Percentiles rank a stretch among this genome's conserved stretches.
Evolutionary conservation across 768 basidiomycete genomes (phyloP).

Genomic region (Podaxis carcinomalis): DNA sequence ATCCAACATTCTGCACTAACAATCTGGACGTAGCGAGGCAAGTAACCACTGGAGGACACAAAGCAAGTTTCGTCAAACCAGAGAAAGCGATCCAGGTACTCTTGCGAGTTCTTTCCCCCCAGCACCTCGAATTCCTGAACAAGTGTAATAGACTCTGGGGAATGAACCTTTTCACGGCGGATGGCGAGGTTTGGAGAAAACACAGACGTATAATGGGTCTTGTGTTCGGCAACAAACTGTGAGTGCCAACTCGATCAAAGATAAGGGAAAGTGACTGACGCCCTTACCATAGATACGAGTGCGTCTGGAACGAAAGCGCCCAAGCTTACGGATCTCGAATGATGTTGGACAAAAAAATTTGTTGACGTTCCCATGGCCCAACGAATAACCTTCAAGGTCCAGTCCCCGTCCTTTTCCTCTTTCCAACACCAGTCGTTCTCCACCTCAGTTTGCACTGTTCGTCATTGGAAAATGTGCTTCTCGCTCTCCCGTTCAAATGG

Average conservation of each 20-base stretch:
- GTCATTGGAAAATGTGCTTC: constrained; percentile 44
- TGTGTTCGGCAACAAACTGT: constrained; percentile 40
- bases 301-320: constrained; percentile 37
- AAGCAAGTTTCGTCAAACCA: constrained; percentile 38
- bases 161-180: constrained; percentile 41
- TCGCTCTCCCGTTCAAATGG: constrained; percentile 40
- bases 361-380: constrained; percentile 28
- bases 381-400: constrained; percentile 31
- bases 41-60: constrained; percentile 34
- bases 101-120: constrained; percentile 22
- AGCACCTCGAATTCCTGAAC: neutral
- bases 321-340: constrained; percentile 25
- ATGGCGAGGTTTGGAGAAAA: constrained; percentile 40
- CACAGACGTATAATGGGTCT: constrained; percentile 42
- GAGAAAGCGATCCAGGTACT: constrained; percentile 24
- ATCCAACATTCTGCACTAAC: constrained; percentile 34
- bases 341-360: constrained; percentile 25
- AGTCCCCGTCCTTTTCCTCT: neutral
- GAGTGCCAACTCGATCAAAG: constrained; percentile 3
- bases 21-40: constrained; percentile 46
- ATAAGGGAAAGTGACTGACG: neutral
- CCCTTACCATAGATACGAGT: constrained; percentile 27
- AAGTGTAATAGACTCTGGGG: constrained; percentile 35
- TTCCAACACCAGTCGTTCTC: neutral
- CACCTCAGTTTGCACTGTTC: constrained; percentile 34